phyloP scores from a whole-genome alignment of 768 basidiomycete species.

The Tubosaeta sp. region DNA sequence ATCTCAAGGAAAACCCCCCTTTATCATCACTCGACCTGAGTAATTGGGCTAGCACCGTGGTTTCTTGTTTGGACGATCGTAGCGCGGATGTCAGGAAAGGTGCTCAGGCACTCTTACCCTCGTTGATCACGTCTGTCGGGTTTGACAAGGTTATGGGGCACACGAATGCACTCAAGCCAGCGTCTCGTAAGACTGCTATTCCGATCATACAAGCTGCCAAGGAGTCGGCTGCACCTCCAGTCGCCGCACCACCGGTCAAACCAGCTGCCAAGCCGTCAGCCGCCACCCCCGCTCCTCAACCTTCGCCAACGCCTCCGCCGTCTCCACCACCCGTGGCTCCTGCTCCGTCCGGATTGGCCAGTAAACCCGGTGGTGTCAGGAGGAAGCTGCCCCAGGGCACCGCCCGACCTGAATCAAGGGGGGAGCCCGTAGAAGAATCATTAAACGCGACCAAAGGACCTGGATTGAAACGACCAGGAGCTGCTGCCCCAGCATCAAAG shows the following conservation, averaged over 20 bases:
- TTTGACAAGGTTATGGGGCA: slow-evolving; percentile 85
- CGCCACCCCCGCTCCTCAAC: slow-evolving; percentile 20
- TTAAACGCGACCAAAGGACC: slow-evolving; percentile 28
- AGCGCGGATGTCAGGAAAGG: slow-evolving; percentile 89
- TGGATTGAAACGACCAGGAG: slow-evolving; percentile 45
- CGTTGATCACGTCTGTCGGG: slow-evolving; percentile 68
- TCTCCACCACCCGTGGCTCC: slow-evolving; percentile 40
- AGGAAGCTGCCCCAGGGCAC: slow-evolving; percentile 65
- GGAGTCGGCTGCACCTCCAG: slow-evolving; percentile 34
- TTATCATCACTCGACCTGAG: slow-evolving; percentile 60
- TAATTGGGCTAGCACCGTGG: slow-evolving; percentile 57
- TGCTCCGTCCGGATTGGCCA: slow-evolving; percentile 23
- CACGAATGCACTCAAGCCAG: slow-evolving; percentile 84
- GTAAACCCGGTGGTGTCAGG: slow-evolving; percentile 62
- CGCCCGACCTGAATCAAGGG: slow-evolving; percentile 42
- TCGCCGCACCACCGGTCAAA: slow-evolving; percentile 28
- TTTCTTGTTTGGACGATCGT: slow-evolving; percentile 86
- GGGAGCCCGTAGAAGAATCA: slow-evolving; percentile 36
- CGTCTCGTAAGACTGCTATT: slow-evolving; percentile 76
- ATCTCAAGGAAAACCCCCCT: slow-evolving; percentile 64
- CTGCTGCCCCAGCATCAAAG: slow-evolving; percentile 29
- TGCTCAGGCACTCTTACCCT: slow-evolving; percentile 76
- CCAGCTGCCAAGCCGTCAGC: slow-evolving; percentile 23
- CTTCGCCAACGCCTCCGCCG: slow-evolving; percentile 39
- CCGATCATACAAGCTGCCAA: slow-evolving; percentile 88